These are phyloP conservation scores for Nicotiana tomentosiformis DNA, from an alignment of 257 asterid species.

Conservation along the genomic window DNA sequence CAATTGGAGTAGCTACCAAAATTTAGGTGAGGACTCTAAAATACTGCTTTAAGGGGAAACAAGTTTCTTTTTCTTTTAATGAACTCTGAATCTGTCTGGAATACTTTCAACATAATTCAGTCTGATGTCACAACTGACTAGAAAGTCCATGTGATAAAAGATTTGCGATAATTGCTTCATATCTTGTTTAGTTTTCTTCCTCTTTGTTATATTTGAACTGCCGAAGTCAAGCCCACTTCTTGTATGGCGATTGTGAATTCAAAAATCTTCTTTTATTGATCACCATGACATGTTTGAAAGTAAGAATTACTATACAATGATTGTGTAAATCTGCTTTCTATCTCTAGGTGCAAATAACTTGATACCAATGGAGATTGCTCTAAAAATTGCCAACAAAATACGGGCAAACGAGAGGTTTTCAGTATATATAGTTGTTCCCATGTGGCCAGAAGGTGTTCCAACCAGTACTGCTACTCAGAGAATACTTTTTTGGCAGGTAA, in stretches of 20 bases:
- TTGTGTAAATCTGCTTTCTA: neutral
- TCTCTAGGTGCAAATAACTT: slow-evolving; percentile 81
- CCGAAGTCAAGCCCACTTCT: neutral
- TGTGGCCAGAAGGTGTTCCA: slow-evolving; percentile 97
- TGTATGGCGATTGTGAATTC: neutral
- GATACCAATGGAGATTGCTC: slow-evolving; percentile 91
- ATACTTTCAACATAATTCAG: neutral
- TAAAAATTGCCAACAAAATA: slow-evolving; percentile 72
- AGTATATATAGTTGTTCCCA: slow-evolving; percentile 69
- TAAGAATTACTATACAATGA: neutral
- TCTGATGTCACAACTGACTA: neutral
- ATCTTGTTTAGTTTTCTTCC: neutral
- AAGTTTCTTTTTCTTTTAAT: neutral
- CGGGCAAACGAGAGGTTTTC: slow-evolving; percentile 63
- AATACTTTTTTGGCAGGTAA: slow-evolving; percentile 90
- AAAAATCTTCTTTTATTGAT: neutral
- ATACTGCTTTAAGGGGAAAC: neutral
- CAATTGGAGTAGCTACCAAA: slow-evolving; percentile 56
- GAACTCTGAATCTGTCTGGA: neutral
- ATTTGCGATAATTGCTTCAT: neutral
- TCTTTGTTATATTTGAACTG: neutral
- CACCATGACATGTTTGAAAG: neutral
- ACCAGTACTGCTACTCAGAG: slow-evolving; percentile 83
- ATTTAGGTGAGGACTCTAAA: slow-evolving; percentile 49
- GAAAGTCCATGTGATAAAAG: neutral